Evolutionary conservation across 257 asterid species (phyloP).

Genomic region (Gentiana macrophylla): DNA sequence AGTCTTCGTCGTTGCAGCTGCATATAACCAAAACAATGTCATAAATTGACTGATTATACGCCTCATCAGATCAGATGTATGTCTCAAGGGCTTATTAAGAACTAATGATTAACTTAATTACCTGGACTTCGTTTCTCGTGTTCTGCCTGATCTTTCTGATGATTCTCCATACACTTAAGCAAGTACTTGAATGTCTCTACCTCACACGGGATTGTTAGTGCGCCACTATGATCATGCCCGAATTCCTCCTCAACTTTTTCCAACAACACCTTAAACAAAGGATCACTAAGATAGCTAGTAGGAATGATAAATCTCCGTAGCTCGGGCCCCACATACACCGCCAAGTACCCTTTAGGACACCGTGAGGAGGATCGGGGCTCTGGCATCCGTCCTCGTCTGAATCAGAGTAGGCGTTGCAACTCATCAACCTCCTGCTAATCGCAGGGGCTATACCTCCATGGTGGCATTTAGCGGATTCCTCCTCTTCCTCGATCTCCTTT

Average conservation of each 20-base stretch:
- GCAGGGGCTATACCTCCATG: conserved; percentile 31
- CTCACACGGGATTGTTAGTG: conserved; percentile 59
- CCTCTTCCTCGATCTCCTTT: conserved; percentile 8
- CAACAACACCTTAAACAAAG: conserved; percentile 46
- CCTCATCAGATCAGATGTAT: no score
- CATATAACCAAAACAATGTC: not conserved
- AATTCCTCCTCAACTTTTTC: conserved; percentile 72
- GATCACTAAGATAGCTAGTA: conserved; percentile 46
- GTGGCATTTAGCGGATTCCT: conserved; percentile 5
- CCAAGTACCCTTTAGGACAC: conserved; percentile 30
- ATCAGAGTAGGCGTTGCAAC: conserved; percentile 13
- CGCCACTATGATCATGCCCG: conserved; percentile 66
- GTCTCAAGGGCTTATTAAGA: no score
- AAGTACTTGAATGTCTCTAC: conserved; percentile 37
- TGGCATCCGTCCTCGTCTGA: conserved; percentile 33
- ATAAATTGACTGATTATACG: no score
- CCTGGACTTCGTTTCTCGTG: not conserved
- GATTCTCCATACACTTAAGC: conserved; percentile 32
- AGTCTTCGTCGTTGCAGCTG: conserved; percentile 17
- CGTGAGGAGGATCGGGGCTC: conserved; percentile 32
- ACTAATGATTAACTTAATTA: no score
- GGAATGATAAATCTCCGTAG: conserved; percentile 60
- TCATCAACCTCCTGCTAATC: conserved; percentile 20
- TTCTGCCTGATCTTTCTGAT: conserved; percentile 18
- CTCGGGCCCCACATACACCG: conserved; percentile 39